A percentile compares a stretch with the other conserved stretches of the same genome.
phyloP scores from a whole-genome alignment of 148 eudicot genomes.

The Vaccinium vitisidaea region DNA sequence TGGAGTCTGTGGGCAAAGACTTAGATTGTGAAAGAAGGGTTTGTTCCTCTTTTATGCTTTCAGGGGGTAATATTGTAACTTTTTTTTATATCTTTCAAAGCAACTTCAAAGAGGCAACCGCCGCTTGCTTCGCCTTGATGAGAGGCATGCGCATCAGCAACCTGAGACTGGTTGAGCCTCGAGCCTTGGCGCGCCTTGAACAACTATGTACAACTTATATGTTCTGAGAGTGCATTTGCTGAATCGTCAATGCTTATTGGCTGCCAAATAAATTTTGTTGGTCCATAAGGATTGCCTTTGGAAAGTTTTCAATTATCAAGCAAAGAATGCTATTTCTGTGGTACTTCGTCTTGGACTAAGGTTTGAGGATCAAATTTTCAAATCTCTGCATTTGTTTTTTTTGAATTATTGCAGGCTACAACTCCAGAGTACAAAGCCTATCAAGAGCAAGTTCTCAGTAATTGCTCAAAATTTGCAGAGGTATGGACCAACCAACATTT shows the following conservation, averaged over 20 bases:
- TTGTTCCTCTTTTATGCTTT: not conserved
- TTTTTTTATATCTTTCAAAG: not conserved
- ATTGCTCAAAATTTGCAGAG: slow-evolving; percentile 86
- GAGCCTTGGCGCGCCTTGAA: not conserved
- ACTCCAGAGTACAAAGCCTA: slow-evolving; percentile 94
- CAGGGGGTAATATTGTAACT: not conserved
- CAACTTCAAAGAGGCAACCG: not conserved
- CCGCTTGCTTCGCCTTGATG: not conserved
- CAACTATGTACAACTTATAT: not conserved
- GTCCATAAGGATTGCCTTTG: slow-evolving; percentile 4
- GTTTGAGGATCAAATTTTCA: not conserved
- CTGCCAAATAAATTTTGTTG: not conserved
- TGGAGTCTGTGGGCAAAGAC: not conserved
- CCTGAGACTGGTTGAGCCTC: not conserved
- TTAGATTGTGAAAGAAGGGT: not conserved
- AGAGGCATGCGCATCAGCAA: not conserved
- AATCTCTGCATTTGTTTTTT: not conserved
- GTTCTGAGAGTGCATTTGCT: not conserved
- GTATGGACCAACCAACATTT: slow-evolving; percentile 29
- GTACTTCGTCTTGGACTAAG: not conserved
- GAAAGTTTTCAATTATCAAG: slow-evolving; percentile 9
- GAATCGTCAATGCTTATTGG: not conserved
- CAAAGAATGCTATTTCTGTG: not conserved
- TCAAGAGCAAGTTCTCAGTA: slow-evolving; percentile 97
- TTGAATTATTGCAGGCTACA: slow-evolving; percentile 51